Evolutionary conservation across 257 asterid genomes (phyloP).

Genomic region (Capsicum pubescens): DNA sequence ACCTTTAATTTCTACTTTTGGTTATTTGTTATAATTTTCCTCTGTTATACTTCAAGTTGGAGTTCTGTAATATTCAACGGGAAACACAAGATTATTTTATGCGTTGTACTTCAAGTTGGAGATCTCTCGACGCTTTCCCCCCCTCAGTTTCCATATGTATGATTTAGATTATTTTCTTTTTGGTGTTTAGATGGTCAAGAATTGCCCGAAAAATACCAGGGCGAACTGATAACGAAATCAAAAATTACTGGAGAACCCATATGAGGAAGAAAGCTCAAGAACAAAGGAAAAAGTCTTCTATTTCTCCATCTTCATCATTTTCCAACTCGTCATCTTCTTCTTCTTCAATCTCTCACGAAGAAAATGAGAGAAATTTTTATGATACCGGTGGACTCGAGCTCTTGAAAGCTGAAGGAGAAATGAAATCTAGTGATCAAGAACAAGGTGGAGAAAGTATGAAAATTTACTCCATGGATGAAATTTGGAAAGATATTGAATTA

Average conservation of each 20-base stretch:
- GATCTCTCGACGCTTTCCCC: neutral
- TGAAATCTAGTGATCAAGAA: slow-evolving; percentile 37
- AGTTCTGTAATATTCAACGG: too few species aligned
- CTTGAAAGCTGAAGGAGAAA: slow-evolving; percentile 22
- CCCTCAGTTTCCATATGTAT: neutral
- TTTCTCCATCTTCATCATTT: slow-evolving; percentile 43
- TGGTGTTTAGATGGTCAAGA: slow-evolving; percentile 76
- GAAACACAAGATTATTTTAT: too few species aligned
- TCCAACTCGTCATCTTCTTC: slow-evolving; percentile 55
- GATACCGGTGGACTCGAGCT: slow-evolving; percentile 62
- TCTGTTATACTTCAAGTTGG: neutral
- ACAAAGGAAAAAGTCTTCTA: slow-evolving; percentile 53
- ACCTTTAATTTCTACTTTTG: neutral
- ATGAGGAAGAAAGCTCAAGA: slow-evolving; percentile 89
- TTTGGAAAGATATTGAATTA: slow-evolving; percentile 81
- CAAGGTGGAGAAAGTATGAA: slow-evolving; percentile 40
- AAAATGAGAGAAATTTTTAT: slow-evolving; percentile 56
- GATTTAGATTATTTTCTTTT: neutral
- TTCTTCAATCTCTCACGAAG: slow-evolving; percentile 35
- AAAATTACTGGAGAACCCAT: slow-evolving; percentile 93
- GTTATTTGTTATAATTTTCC: neutral
- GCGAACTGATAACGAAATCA: slow-evolving; percentile 92
- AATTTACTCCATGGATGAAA: slow-evolving; percentile 74
- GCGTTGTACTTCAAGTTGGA: neutral
- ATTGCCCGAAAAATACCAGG: slow-evolving; percentile 91